Evolutionary conservation across 805 yeast species (phyloP), one percentile per base, ranked within the genome.

Genomic region (Saturnispora sanitii): DNA sequence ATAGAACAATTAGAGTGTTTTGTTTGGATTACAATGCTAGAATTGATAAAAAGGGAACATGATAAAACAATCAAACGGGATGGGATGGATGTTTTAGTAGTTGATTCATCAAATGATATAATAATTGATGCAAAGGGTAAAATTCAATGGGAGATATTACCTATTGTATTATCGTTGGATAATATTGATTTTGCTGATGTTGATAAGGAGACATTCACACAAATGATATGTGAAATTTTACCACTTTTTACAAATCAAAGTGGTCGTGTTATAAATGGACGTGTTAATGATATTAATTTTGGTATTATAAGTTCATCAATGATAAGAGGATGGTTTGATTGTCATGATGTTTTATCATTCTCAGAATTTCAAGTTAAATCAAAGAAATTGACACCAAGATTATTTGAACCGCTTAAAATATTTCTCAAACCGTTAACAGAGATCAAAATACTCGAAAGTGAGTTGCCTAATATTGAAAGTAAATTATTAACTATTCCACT

Each of bases 331-430:
- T 15, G 26, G 7, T 37, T n/a, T 27, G 15, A 9, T 4, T 11
- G 23, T 6, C 3, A 42, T 15, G 30, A 17, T 11, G 11, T 17
- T 3, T 9, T 41, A 6, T 18, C 26, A 3, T 45, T 34, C 27
- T 22, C 33, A 12, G 20, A n/a, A 15, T 43, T 43, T 13, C 11
- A 30, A 6, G 4, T 12, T 12, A 29, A 17, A 6, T 38, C 38
- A 4, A 13, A 18, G 4, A 13, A 26, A 0, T 56, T 66, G 3
- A 59, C 66, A 37, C 77, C 79, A 0, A 53, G 64, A 37, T 31
- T 76, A 6, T 58, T 78, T 4, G 43, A 49, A 0, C 73, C 79
- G 0, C 49, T 77, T 8, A 63, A 66, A 4, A 52, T 53, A n/a
- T 41, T 74, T 2, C 56, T 77, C 63, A 43, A 62, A 60, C 46